Evolutionary conservation across 2,329 filamentous ascomycete genomes (phyloP), one percentile per base, ranked within the genome.

Genomic region (Bisporella sp.): DNA sequence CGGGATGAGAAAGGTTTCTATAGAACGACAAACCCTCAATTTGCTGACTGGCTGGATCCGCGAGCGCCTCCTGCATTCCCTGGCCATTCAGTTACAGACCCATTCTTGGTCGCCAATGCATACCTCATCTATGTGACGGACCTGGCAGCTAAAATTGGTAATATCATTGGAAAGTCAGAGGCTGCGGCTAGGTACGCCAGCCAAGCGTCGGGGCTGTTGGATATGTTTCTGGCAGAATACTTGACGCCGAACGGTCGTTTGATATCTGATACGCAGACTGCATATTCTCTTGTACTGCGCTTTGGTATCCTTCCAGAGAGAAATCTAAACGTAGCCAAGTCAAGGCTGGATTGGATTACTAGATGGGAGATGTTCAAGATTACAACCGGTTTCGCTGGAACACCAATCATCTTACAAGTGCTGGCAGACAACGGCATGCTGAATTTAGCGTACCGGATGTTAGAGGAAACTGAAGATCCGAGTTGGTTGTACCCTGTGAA

Each of bases 1-100:
- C 60, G 63, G 12, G 66, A 58, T 45, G 48, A 48, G 0, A 65
- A 61, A 5, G 67, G 69, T 2, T 62, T 76, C 0, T 76, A 74
- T 73, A 58, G 68, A 42, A 62, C 61, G 5, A 59, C 56, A 28
- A 50, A 51, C 8, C 64, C 62, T 42, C 72, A 76, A 50, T 68
- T 67, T 35, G 66, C 71, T 31, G 74, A 77, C 54, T 77, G 74
- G 74, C 66, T 77, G 1, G 74, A 75, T 49, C 74, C 74, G 0
- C 65, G 65, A 4, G 67, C 74, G 1, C 73, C 73, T 0, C 64
- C 68, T 0, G 63, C 71, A 0, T 57, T 68, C 6, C 67, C 74
- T 0, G 68, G 64, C 3, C 59, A 59, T 12, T 71, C 69, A 0
- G 68, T 65, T 0, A 76, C 73, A 0, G 63, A 70, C 37, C 60